These are phyloP conservation scores for Holtermannia corniformis DNA, from an alignment of 768 basidiomycete genomes.

Conservation along the genomic window DNA sequence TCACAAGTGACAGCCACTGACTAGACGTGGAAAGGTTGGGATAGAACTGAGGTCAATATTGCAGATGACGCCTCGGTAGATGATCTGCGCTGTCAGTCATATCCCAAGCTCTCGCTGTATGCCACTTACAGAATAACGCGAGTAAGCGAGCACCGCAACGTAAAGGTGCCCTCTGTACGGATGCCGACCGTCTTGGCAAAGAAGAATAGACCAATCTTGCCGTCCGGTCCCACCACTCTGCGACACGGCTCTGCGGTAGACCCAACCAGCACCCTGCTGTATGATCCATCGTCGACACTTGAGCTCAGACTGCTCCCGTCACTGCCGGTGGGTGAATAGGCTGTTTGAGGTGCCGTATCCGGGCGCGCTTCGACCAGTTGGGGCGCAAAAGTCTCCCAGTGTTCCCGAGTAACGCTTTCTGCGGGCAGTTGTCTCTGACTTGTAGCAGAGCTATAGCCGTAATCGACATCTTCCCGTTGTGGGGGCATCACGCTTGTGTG, in stretches of 20 bases:
- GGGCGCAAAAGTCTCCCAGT: too few species aligned
- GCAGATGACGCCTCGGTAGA: conserved; percentile 47
- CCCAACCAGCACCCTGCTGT: conserved; percentile 82
- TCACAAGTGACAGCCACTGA: conserved; percentile 9
- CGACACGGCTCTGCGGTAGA: conserved; percentile 79
- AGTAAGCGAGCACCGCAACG: conserved; percentile 68
- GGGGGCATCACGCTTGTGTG: too few species aligned
- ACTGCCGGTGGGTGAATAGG: too few species aligned
- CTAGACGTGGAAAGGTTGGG: conserved; percentile 73
- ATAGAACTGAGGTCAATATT: conserved; percentile 73
- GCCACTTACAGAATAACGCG: neutral
- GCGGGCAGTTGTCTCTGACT: too few species aligned
- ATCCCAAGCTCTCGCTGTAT: conserved; percentile 55
- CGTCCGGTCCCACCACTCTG: conserved; percentile 72
- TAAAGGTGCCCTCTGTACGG: conserved; percentile 83
- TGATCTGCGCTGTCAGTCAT: conserved; percentile 50
- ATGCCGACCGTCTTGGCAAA: conserved; percentile 91
- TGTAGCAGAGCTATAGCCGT: too few species aligned
- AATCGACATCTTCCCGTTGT: too few species aligned
- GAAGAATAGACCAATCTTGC: conserved; percentile 81
- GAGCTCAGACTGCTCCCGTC: too few species aligned
- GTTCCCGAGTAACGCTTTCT: too few species aligned
- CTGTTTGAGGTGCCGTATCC: too few species aligned
- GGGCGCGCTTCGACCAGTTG: too few species aligned
- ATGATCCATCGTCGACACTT: conserved; percentile 36